Evolutionary conservation across 495 filamentous ascomycete genomes (phyloP), one percentile per base, ranked within the genome.

Genomic region (Friedmanniomyces simplex): DNA sequence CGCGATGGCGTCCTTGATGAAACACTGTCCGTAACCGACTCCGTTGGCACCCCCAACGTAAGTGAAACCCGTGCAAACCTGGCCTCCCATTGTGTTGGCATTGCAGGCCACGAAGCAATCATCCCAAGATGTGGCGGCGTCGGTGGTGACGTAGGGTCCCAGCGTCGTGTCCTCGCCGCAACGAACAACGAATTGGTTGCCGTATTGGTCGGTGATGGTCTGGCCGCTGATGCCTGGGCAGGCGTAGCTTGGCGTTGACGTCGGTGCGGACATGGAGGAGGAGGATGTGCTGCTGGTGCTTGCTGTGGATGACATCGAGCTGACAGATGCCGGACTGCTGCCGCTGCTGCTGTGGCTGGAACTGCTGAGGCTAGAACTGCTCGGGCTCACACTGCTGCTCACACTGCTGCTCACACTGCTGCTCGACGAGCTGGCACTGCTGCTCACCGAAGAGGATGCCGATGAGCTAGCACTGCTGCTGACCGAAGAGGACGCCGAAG

Each of bases 241-340:
- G 43, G 43, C 18, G 20, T 12, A 47, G 6, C 6, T 21, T n/a
- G 10, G 43, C 43, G 43, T 47, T 8, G 43, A 11, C 7, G 21
- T 47, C 20, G 43, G 43, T 47, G 43, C 18, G 11, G 20, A 11
- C 6, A 12, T 12, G 20, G 43, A 21, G 18, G 43, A n/a, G 7
- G 43, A 47, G 11, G 50, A 53, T 5, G 50, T 53, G 28, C 50
- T 53, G 12, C 28, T 53, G 32, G 7, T 53, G 50, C 50, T 53
- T 7, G 24, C 26, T n/a, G 16, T 21, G 5, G 34, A 36, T 37
- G 50, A 41, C 10, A 6, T 39, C 14, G 50, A 53, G 50, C 28
- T 37, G 20, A 24, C 24, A 50, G 20, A 25, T 5, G 20, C 4
- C 21, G 47, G 18, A 24, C n/a, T n/a, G n/a, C n/a, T n/a, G n/a